A percentile compares a stretch with the other conserved stretches of the same genome.
phyloP scores from a whole-genome alignment of 495 filamentous ascomycete species.

The Penicillium lagena region DNA sequence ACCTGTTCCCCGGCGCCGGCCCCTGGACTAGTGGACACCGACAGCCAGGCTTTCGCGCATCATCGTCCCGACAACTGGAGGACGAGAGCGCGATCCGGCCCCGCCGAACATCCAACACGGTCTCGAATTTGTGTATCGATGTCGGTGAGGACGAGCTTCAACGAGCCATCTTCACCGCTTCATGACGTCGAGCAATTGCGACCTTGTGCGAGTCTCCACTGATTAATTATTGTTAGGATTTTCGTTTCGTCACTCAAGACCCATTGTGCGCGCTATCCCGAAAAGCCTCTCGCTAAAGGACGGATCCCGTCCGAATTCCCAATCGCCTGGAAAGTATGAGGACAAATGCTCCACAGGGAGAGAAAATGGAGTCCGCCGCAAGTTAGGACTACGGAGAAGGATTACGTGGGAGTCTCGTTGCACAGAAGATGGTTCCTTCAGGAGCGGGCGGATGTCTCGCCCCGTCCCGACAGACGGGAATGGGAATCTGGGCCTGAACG shows the following conservation, averaged over 20 bases:
- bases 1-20: conserved; percentile 23
- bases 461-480: no score
- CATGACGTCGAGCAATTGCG: neutral
- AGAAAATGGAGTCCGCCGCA: no score
- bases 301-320: conserved; percentile 12
- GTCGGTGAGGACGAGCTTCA: conserved; percentile 11
- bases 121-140: conserved; percentile 18
- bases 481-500: no score
- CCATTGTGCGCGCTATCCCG: conserved; percentile 22
- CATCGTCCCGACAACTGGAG: conserved; percentile 22
- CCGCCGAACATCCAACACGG: conserved; percentile 7
- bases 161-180: neutral
- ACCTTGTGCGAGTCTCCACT: neutral
- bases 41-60: conserved; percentile 10
- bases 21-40: conserved; percentile 23
- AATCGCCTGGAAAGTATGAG: conserved; percentile 5
- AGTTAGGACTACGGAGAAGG: no score
- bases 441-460: no score
- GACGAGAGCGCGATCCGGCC: no score
- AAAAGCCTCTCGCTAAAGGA: conserved; percentile 21
- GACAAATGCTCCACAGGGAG: no score
- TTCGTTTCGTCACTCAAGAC: neutral
- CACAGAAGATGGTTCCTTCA: no score
- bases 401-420: no score
- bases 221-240: neutral